phyloP scores from a whole-genome alignment of 140 eudicot species.

The Erigeron philadelphicus region DNA sequence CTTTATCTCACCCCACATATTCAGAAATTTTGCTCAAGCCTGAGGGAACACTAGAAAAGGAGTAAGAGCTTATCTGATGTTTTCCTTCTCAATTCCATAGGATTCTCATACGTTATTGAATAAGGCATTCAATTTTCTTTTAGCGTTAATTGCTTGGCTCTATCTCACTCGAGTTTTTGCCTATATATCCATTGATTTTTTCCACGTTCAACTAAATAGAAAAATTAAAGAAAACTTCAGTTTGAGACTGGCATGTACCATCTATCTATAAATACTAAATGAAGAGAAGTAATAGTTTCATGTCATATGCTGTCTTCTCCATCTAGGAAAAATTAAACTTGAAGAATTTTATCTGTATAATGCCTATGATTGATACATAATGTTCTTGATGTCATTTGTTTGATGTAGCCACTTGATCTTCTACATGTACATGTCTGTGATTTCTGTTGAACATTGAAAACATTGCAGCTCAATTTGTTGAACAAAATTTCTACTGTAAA shows the following conservation, averaged over 20 bases:
- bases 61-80: not conserved
- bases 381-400: slow-evolving; percentile 17
- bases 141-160: not conserved
- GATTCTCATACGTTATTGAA: too few species aligned
- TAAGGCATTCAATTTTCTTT: too few species aligned
- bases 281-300: too few species aligned
- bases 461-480: slow-evolving; percentile 89
- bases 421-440: slow-evolving; percentile 19
- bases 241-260: too few species aligned
- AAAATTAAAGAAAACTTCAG: too few species aligned
- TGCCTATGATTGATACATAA: slow-evolving; percentile 17
- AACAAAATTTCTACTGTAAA: slow-evolving; percentile 96
- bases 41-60: not conserved
- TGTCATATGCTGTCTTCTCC: too few species aligned
- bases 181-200: not conserved
- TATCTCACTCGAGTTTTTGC: not conserved
- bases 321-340: too few species aligned
- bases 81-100: not conserved
- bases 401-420: slow-evolving; percentile 16
- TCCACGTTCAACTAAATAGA: not conserved
- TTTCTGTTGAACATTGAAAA: slow-evolving; percentile 41
- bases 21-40: not conserved
- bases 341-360: not conserved
- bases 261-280: too few species aligned
- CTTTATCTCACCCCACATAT: not conserved